Evolutionary conservation across 83 land plant species (phyloP), one percentile per base, ranked within the genome.

Genomic region (Larix sibirica): DNA sequence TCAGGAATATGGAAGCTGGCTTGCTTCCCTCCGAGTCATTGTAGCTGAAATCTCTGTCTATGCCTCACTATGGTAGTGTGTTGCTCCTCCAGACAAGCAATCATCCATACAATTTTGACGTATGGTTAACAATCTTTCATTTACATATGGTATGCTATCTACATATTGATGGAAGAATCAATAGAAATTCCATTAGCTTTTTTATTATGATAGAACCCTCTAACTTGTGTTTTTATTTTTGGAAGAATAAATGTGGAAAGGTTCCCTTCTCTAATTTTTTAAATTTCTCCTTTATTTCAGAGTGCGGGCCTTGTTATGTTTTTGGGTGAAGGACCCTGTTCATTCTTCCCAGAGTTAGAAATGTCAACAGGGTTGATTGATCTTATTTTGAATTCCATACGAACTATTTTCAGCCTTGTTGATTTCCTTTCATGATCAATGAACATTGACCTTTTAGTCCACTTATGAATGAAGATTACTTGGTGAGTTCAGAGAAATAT

Each of bases 1-100:
- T 18, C 92, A 97, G 99, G 99, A 97, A 79, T 92, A 94, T 83
- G 99, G 97, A 24, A 94, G 95, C 31, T 91, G 94, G 77, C 95
- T 97, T 21, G 75, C 89, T 60, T 88, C 93, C 20, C 80, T 95
- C 61, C 97, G 98, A 20, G 87, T 97, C 10, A 59, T 81, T 60
- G 94, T 97, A 67, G 85, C 90, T 1, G 84, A 95, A 26, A 86
- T 97, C 85, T 85, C 93, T 14, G 83, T 92, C 5, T 97, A 94
- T 82, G 77, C 83, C 50, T 89, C 98, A 4, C 90, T 97, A 80
- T 95, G 96, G 99, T 91, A 95, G 77, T 92, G 91, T 80, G 98
- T 97, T 63, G 95, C 98, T 20, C 95, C 98, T 59, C 71, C 83
- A 74, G 93, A 94, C 47, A 91, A 76, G 87, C 93, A 93, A 83